Conservation (phyloP, 495 filamentous ascomycete genomes). For the Daldinia decipiens region DNA sequence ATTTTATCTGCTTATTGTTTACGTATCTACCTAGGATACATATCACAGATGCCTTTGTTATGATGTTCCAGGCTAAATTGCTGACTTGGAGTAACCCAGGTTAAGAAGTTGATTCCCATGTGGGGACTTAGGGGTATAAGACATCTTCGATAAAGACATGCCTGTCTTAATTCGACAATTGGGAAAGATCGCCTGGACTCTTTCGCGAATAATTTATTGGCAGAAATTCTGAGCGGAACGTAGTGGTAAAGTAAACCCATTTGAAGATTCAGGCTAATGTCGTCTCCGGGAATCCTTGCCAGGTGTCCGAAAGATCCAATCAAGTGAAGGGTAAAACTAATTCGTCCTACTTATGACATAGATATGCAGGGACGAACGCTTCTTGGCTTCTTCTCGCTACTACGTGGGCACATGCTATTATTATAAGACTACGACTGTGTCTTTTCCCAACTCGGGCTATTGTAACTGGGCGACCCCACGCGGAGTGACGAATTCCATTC, state of each 20-base stretch:
- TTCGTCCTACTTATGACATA: conserved; percentile 30
- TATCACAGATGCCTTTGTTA: background rate
- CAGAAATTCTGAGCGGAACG: conserved; percentile 38
- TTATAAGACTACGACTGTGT: conserved; percentile 25
- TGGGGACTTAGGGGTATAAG: conserved; percentile 10
- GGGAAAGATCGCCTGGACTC: conserved; percentile 16
- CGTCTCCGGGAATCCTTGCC: conserved; percentile 35
- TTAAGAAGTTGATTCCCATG: conserved; percentile 23
- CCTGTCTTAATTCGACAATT: conserved; percentile 20
- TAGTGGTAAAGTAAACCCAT: conserved; percentile 18
- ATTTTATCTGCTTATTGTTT: conserved; percentile 5
- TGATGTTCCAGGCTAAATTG: conserved; percentile 35
- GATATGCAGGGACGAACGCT: conserved; percentile 13
- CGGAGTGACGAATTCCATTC: conserved; percentile 43
- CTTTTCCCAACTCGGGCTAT: conserved; percentile 28
- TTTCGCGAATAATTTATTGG: conserved; percentile 19
- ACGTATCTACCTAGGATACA: background rate
- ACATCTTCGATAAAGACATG: conserved; percentile 15
- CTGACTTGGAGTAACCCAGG: conserved; percentile 28
- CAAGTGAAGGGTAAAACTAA: conserved; percentile 38
- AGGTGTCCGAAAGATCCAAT: conserved; percentile 35
- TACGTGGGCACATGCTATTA: conserved; percentile 38
- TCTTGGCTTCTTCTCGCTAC: conserved; percentile 30
- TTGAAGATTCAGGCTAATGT: conserved; percentile 40
- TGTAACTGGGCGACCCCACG: conserved; percentile 24